Conservation (phyloP, 768 basidiomycete species). For the Auriscalpium orientale region DNA sequence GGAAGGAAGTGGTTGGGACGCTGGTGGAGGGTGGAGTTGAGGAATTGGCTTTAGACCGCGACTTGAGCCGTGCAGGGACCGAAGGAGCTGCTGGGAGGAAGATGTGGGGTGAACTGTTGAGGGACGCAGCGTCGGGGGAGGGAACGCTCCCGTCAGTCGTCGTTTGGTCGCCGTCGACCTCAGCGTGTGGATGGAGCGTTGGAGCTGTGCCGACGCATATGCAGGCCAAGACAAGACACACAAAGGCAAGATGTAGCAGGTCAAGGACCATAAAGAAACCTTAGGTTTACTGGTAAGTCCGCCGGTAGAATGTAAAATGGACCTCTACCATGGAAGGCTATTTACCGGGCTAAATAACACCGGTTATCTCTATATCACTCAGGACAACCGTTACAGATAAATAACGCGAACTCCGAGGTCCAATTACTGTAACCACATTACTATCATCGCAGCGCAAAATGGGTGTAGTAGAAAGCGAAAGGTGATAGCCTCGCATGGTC, state of each 20-base stretch:
- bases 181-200: slow-evolving; percentile 59
- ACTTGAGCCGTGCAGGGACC: slow-evolving; percentile 15
- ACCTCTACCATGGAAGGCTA: neutral
- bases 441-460: slow-evolving; percentile 44
- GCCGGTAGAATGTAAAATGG: neutral
- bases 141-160: slow-evolving; percentile 33
- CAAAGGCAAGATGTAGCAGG: neutral
- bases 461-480: slow-evolving; percentile 97
- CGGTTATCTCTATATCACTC: too few species aligned
- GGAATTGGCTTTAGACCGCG: slow-evolving; percentile 13
- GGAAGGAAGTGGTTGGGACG: slow-evolving; percentile 19
- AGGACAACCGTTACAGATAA: too few species aligned
- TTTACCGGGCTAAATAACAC: too few species aligned
- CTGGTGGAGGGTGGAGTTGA: slow-evolving; percentile 18
- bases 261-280: neutral
- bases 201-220: slow-evolving; percentile 56
- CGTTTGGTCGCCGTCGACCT: slow-evolving; percentile 41
- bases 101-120: slow-evolving; percentile 17
- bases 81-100: slow-evolving; percentile 10
- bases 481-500: slow-evolving; percentile 30
- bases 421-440: too few species aligned
- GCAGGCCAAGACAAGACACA: neutral
- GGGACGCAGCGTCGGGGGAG: slow-evolving; percentile 14
- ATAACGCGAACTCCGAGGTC: too few species aligned
- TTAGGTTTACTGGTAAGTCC: neutral